phyloP scores from a whole-genome alignment of 2,329 filamentous ascomycete genomes.

The Aspergillus novoparasiticus region DNA sequence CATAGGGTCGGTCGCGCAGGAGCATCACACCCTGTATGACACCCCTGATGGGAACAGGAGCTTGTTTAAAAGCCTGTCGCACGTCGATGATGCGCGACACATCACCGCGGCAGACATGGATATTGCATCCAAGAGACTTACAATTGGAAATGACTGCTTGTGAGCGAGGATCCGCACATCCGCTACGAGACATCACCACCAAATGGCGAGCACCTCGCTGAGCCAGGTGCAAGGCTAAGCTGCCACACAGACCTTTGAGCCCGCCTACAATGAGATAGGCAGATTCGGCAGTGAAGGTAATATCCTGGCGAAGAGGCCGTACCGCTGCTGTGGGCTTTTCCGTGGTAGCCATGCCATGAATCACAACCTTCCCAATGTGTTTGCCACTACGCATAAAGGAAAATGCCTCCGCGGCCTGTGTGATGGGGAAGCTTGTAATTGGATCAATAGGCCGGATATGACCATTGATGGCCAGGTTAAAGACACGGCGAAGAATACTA shows the following conservation, averaged over 20 bases:
- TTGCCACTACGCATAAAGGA: constrained; percentile 34
- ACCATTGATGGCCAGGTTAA: not conserved
- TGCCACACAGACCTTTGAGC: constrained; percentile 16
- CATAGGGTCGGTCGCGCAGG: constrained; percentile 17
- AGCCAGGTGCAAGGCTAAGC: constrained; percentile 12
- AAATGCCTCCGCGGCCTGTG: constrained; percentile 26
- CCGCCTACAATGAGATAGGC: constrained; percentile 17
- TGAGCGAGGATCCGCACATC: constrained; percentile 6
- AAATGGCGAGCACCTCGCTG: constrained; percentile 10
- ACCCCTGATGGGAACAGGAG: constrained; percentile 11
- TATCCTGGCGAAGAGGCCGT: not conserved
- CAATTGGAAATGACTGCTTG: constrained; percentile 6
- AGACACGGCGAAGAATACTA: constrained; percentile 9
- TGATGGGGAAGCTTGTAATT: constrained; percentile 5
- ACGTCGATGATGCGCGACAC: constrained; percentile 14
- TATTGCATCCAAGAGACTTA: constrained; percentile 1
- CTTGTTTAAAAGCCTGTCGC: constrained; percentile 6
- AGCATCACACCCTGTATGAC: constrained; percentile 23
- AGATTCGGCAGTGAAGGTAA: not conserved
- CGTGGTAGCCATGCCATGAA: constrained; percentile 26
- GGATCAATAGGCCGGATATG: constrained; percentile 9
- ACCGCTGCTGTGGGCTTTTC: not conserved
- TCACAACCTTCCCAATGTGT: constrained; percentile 45
- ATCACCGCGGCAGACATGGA: constrained; percentile 13
- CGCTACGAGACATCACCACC: constrained; percentile 15